Conservation (phyloP, 805 yeast genomes). For the Phaffomyces antillensis region DNA sequence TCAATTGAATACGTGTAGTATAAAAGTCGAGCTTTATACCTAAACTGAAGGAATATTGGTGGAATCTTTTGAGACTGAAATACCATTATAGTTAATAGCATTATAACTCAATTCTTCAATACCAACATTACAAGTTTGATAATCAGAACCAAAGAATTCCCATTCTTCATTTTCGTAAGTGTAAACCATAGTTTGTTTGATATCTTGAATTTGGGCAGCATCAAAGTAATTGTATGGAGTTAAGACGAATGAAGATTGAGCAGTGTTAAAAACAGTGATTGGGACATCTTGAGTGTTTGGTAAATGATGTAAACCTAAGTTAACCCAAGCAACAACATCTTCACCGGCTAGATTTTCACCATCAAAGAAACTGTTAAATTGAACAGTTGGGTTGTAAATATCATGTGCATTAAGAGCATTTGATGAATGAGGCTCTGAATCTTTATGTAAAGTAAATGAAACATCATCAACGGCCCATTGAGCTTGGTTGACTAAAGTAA, state of each 20-base stretch:
- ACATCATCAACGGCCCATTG: constrained; percentile 21
- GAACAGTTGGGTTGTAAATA: constrained; percentile 18
- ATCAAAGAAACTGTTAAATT: constrained; percentile 20
- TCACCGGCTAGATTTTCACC: constrained; percentile 22
- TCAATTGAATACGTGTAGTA: background rate
- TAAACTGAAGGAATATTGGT: constrained; percentile 20
- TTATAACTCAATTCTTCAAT: constrained; percentile 13
- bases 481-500: constrained; percentile 15
- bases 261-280: constrained; percentile 23
- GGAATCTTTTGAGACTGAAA: constrained; percentile 16
- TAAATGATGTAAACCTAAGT: constrained; percentile 24
- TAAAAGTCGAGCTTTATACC: background rate
- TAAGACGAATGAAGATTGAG: constrained; percentile 17
- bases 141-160: constrained; percentile 21
- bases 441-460: constrained; percentile 20
- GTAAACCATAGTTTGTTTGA: constrained; percentile 19
- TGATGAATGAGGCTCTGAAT: constrained; percentile 21
- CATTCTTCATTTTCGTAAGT: constrained; percentile 16
- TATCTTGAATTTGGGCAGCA: constrained; percentile 18
- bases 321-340: constrained; percentile 25
- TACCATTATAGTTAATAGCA: constrained; percentile 18
- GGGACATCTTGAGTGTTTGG: constrained; percentile 27
- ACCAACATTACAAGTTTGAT: constrained; percentile 12
- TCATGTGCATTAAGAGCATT: constrained; percentile 19
- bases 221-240: constrained; percentile 26